Conservation (phyloP, 1,284 basidiomycete genomes). For the Trametes versicolor region DNA sequence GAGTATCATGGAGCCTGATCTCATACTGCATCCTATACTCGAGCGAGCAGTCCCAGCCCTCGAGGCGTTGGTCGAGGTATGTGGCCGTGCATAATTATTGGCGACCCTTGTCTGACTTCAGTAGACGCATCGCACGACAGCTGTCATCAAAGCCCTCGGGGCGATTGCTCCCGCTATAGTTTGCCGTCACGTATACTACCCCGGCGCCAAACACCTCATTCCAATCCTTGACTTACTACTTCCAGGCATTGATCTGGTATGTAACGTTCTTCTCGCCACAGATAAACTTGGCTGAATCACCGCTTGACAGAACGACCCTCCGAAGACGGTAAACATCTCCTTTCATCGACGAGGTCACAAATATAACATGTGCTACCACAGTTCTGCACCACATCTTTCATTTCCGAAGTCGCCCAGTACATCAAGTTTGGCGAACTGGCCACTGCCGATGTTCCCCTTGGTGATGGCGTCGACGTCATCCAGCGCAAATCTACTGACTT, state of each 20-base stretch:
- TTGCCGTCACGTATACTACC: conserved; percentile 79
- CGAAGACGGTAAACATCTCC: conserved; percentile 74
- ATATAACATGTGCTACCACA: conserved; percentile 38
- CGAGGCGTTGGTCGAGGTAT: conserved; percentile 86
- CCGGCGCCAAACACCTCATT: conserved; percentile 85
- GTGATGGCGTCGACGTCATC: conserved; percentile 20
- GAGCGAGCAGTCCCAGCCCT: conserved; percentile 89
- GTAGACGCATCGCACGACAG: conserved; percentile 85
- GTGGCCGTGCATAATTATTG: background rate
- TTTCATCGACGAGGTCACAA: conserved; percentile 3
- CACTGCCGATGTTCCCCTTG: conserved; percentile 31
- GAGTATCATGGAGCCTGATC: conserved; percentile 87
- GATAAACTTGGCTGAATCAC: too few species aligned
- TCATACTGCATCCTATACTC: conserved; percentile 87
- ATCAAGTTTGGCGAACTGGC: conserved; percentile 85
- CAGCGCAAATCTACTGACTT: conserved; percentile 22
- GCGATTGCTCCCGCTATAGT: conserved; percentile 84
- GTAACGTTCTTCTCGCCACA: conserved; percentile 34
- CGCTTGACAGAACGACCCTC: conserved; percentile 78
- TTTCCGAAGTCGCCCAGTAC: conserved; percentile 83
- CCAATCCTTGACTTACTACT: conserved; percentile 89
- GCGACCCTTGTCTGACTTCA: background rate
- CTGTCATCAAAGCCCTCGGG: conserved; percentile 88
- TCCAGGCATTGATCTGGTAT: conserved; percentile 84
- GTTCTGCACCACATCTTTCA: conserved; percentile 80